Base-by-base conservation (phyloP, 2,329 filamentous ascomycete genomes). In the Calonectria pauciramosa region DNA sequence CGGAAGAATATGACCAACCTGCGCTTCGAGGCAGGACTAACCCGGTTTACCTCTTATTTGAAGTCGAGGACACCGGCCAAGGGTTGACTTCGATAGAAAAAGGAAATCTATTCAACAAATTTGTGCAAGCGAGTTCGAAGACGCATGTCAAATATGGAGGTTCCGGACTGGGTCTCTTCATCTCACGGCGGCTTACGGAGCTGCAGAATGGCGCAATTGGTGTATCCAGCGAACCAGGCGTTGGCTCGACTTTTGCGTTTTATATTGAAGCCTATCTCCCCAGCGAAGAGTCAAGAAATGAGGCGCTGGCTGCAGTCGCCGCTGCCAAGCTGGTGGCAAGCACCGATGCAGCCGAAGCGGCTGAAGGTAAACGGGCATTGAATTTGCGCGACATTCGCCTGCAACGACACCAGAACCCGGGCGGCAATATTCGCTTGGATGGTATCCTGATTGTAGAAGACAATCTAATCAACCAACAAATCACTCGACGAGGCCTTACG, bases 141-240 rank as follows among this genome's bases (percentile, higher is more conserved):
- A 96, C 94, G 0, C 94, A 95, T 77, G 92, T 95, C 20, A 92
- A 95, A 78, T 96, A 96, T 77, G 95, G 94, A 28, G 95, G 95
- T 0, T 94, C 93, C 0, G 95, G 95, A 0, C 88, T 97, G 1
- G 95, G 95, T 0, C 87, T 96, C 0, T 96, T 96, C 83, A 96
- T 96, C 77, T 94, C 93, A 47, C 90, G 94, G 30, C 91, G 94
- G 70, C 88, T 97, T n/a, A 95, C 94, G 0, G 94, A 96, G 82
- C 86, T 96, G 14, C 94, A 96, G 82, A 94, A 94, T 26, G 95
- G 95, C 5, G 92, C 94, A 74, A 96, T 97, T 60, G 94, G 94
- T 2, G 93, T 96, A 8, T 88, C 90, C 1, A 94, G 92, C n/a
- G 87, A 91, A 75, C 88, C 91, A 3, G 93, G 93, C 1, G 89